Base-by-base conservation (phyloP, 1,284 basidiomycete species). In the Earliella scabrosa region DNA sequence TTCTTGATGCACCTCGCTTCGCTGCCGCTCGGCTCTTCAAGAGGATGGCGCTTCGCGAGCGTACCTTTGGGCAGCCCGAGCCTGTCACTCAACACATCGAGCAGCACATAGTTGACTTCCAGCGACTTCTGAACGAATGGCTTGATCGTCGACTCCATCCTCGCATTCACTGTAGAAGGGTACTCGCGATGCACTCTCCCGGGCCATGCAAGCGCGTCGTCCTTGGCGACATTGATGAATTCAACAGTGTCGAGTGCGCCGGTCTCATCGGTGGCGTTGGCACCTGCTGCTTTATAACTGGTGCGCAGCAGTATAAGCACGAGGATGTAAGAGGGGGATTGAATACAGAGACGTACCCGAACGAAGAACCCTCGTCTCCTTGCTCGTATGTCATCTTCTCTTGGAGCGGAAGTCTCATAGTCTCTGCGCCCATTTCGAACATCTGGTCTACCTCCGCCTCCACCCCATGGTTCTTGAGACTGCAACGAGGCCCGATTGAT, bases 351-450 rank as follows among this genome's bases (percentile, higher is more conserved):
- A 50, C 61, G 20, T 58, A 73, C 63, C 75, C 75, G 39, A 70
- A 72, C 2, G 68, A 72, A 46, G 63, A 64, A 2, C 74, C 75
- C 2, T 59, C 59, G 54, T 77, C 71, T 10, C 73, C 75, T 39
- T 75, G 74, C 58, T 74, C 72, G 55, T 66, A 76, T 55, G 68
- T 64, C 66, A 74, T 67, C 55, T 76, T 73, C 55, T 75, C 74
- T n/a, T 71, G 71, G 3, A 72, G 52, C 0, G 74, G 71, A 1
- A 76, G 66, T 0, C 50, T 46, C 68, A 76, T 74, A 0, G 72
- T 75, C 56, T 71, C 69, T 11, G 68, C 64, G 10, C 74, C 75
- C 68, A 75, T 70, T 7, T 68, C 67, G 51, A 76, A 75, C 71
- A 76, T 75, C 20, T 62, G 59, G 29, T 71, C 58, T 13, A 69